Evolutionary conservation across 2,329 filamentous ascomycete species (phyloP).

Genomic region (Decorospora gaudefroyi): DNA sequence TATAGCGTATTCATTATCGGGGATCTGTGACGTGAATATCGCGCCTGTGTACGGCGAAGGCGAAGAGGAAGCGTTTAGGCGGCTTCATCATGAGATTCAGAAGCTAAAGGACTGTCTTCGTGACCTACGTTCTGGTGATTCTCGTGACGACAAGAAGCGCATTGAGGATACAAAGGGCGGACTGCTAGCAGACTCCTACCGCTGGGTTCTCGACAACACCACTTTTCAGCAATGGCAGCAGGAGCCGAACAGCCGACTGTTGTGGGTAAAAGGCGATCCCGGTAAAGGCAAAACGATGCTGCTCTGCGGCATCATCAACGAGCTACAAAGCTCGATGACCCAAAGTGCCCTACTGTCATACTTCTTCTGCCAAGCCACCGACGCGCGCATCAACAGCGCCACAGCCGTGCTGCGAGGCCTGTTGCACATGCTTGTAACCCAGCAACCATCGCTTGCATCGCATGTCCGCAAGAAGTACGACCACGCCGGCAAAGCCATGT

Average conservation of each 20-base stretch:
- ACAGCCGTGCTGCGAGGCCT: constrained; percentile 52
- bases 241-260: constrained; percentile 17
- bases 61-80: fast-evolving
- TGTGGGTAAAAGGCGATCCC: constrained; percentile 30
- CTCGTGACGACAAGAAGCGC: background rate
- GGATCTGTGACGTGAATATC: background rate
- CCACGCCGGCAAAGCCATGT: constrained; percentile 1
- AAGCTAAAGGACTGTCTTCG: background rate
- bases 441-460: constrained; percentile 20
- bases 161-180: constrained; percentile 6
- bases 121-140: background rate
- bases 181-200: constrained; percentile 10
- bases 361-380: constrained; percentile 49
- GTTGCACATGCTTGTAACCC: constrained; percentile 48
- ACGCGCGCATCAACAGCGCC: constrained; percentile 46
- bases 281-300: constrained; percentile 51
- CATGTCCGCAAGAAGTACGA: constrained; percentile 15
- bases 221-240: constrained; percentile 29
- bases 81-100: background rate
- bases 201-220: constrained; percentile 14
- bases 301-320: constrained; percentile 30
- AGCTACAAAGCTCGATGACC: constrained; percentile 25
- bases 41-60: background rate
- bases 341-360: constrained; percentile 7
- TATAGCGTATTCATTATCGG: background rate